These are phyloP conservation scores for Starmerella etchellsii DNA, from an alignment of 805 yeast genomes.

Conservation along the genomic window DNA sequence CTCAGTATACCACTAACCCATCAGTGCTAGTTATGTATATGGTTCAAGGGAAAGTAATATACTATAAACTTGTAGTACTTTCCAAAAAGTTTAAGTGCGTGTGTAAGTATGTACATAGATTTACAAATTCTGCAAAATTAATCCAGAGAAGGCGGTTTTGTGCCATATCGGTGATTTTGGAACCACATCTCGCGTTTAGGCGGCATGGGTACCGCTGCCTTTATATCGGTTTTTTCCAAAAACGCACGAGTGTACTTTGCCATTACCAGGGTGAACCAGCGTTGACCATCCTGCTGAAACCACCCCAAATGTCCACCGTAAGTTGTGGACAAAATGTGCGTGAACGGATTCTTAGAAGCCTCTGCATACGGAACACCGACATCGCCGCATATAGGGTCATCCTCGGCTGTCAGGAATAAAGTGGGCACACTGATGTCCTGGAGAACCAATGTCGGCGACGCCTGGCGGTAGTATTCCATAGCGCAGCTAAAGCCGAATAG, in stretches of 20 bases:
- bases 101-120: too few relatives aligned
- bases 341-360: slow-evolving; percentile 44
- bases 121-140: too few relatives aligned
- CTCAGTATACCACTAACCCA: too few relatives aligned
- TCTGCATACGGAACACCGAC: slow-evolving; percentile 40
- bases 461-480: slow-evolving; percentile 50
- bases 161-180: slow-evolving; percentile 4
- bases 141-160: too few relatives aligned
- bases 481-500: slow-evolving; percentile 54
- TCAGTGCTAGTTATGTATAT: too few relatives aligned
- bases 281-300: slow-evolving; percentile 42
- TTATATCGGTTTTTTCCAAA: slow-evolving; percentile 24
- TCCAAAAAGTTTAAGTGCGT: too few relatives aligned
- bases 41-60: too few relatives aligned
- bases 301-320: slow-evolving; percentile 80
- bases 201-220: not conserved
- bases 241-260: slow-evolving; percentile 32
- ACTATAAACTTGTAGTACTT: too few relatives aligned
- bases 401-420: slow-evolving; percentile 48
- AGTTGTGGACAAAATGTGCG: slow-evolving; percentile 44
- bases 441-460: slow-evolving; percentile 44
- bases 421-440: slow-evolving; percentile 47
- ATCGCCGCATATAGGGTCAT: slow-evolving; percentile 61
- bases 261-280: slow-evolving; percentile 54
- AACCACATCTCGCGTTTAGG: slow-evolving; percentile 9